Conservation (phyloP, 192 early-diverging fungal genomes). For the Gamsiella multidivaricata region DNA sequence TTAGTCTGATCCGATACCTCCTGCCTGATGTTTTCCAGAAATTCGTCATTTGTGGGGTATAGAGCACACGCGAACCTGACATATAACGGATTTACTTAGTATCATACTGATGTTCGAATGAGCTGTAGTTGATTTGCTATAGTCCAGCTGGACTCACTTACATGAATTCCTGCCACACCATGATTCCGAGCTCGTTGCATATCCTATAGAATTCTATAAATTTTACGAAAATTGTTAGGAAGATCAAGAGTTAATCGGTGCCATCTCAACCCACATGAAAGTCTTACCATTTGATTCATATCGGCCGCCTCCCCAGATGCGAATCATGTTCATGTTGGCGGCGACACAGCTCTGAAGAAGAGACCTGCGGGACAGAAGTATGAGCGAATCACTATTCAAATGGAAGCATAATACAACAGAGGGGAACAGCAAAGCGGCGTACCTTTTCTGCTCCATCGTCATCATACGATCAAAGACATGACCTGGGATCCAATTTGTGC, state of each 20-base stretch:
- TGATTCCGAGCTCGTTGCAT: constrained; percentile 65
- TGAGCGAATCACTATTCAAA: neutral
- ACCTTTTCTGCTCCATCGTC: constrained; percentile 34
- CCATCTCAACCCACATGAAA: no score
- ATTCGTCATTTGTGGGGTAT: constrained; percentile 59
- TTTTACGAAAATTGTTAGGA: constrained; percentile 6
- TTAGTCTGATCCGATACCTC: constrained; percentile 57
- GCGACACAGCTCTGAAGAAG: constrained; percentile 49
- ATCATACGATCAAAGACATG: constrained; percentile 58
- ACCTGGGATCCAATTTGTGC: constrained; percentile 71
- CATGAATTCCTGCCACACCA: constrained; percentile 77
- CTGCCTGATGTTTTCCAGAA: constrained; percentile 54
- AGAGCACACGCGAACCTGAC: constrained; percentile 64
- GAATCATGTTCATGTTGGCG: constrained; percentile 68
- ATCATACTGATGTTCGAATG: no score
- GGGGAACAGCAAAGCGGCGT: neutral
- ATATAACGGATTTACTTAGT: neutral
- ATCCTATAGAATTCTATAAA: constrained; percentile 56
- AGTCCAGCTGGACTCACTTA: neutral
- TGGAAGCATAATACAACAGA: neutral
- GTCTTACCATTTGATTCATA: constrained; percentile 44
- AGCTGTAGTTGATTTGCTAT: no score
- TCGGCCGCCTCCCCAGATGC: constrained; percentile 71
- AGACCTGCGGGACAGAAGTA: neutral
- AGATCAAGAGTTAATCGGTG: no score